Evolutionary conservation across 2,329 filamentous ascomycete genomes (phyloP).

Genomic region (Trichoderma sp.): DNA sequence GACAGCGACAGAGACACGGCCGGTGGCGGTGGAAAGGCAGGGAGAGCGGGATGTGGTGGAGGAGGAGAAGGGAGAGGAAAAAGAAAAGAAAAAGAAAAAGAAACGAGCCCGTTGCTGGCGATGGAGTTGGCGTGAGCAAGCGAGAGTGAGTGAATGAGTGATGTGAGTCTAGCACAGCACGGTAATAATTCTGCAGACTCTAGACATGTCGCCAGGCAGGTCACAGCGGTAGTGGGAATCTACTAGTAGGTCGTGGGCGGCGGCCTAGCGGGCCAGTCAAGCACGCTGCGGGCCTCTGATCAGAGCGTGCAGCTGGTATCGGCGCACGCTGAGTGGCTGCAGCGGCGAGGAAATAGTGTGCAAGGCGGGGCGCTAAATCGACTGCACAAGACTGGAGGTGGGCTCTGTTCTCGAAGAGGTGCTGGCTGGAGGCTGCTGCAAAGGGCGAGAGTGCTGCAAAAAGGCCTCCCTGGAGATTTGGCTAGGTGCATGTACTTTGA

Average conservation of each 20-base stretch:
- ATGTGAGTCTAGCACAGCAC: no score
- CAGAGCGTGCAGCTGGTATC: constrained; percentile 4
- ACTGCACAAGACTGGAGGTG: not conserved
- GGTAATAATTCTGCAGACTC: no score
- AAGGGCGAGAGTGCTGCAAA: not conserved
- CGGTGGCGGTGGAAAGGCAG: not conserved
- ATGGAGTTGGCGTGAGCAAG: constrained; percentile 2
- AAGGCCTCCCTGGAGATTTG: not conserved
- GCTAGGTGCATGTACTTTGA: not conserved
- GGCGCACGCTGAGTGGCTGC: constrained; percentile 5
- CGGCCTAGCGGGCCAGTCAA: not conserved
- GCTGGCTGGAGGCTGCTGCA: not conserved
- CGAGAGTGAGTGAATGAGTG: not conserved
- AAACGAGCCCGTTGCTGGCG: not conserved
- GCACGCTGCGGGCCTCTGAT: not conserved
- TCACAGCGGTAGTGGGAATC: constrained; percentile 22
- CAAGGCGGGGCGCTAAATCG: constrained; percentile 7
- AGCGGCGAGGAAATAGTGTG: not conserved
- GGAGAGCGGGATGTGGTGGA: not conserved
- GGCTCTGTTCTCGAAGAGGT: not conserved
- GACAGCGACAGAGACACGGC: constrained; percentile 6
- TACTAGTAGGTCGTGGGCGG: not conserved
- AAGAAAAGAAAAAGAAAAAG: not conserved
- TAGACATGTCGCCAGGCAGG: constrained; percentile 17
- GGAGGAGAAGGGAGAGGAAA: not conserved